Evolutionary conservation across 768 basidiomycete genomes (phyloP).

Genomic region (Sarcodon sp.): DNA sequence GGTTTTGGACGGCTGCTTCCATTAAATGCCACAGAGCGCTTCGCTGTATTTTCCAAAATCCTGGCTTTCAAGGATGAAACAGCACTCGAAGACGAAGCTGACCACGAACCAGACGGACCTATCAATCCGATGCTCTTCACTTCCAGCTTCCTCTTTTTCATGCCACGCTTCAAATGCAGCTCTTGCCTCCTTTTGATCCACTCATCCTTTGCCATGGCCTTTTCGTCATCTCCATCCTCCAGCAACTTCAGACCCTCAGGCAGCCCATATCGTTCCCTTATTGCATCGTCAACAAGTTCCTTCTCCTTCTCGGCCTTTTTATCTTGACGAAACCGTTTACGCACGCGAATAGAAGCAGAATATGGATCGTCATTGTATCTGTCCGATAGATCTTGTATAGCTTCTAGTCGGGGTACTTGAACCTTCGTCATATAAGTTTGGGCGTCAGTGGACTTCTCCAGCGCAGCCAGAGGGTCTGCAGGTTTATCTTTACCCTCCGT

Average conservation of each 20-base stretch:
- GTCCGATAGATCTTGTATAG: slow-evolving; percentile 65
- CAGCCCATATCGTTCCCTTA: slow-evolving; percentile 70
- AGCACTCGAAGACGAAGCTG: neutral
- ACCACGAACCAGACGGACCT: neutral
- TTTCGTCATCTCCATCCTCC: slow-evolving; percentile 48
- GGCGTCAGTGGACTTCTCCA: slow-evolving; percentile 81
- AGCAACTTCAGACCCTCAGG: slow-evolving; percentile 55
- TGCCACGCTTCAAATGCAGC: slow-evolving; percentile 24
- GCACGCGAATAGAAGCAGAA: slow-evolving; percentile 53
- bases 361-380: slow-evolving; percentile 84
- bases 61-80: neutral
- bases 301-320: slow-evolving; percentile 72
- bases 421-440: slow-evolving; percentile 62
- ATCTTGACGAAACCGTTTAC: slow-evolving; percentile 76
- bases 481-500: slow-evolving; percentile 50
- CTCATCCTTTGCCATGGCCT: slow-evolving; percentile 46
- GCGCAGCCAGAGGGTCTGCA: slow-evolving; percentile 74
- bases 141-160: slow-evolving; percentile 32
- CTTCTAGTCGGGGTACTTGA: slow-evolving; percentile 70
- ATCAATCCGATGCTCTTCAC: slow-evolving; percentile 3
- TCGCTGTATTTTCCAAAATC: neutral
- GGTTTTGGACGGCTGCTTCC: too few species aligned
- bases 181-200: slow-evolving; percentile 45
- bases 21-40: neutral
- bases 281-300: slow-evolving; percentile 50